These are phyloP conservation scores for Sporisorium reilianum DNA, from an alignment of 1,284 basidiomycete species.

Conservation along the genomic window DNA sequence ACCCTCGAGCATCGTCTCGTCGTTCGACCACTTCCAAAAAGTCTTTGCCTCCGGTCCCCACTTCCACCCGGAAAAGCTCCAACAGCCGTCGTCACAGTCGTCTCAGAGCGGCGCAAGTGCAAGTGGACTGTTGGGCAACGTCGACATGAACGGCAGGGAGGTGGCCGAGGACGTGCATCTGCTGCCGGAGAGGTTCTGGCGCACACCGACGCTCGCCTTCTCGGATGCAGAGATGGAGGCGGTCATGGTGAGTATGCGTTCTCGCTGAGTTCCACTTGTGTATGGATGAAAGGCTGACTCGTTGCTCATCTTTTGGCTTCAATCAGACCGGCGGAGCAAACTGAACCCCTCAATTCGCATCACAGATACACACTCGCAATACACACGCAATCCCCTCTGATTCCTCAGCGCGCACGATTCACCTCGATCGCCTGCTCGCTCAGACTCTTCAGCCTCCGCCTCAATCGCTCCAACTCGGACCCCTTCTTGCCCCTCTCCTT, in stretches of 20 bases:
- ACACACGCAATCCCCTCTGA: neutral
- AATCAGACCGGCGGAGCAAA: slow-evolving; percentile 45
- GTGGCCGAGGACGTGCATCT: slow-evolving; percentile 40
- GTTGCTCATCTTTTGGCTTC: neutral
- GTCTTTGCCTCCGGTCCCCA: slow-evolving; percentile 63
- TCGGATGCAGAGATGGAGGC: slow-evolving; percentile 65
- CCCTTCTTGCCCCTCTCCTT: neutral
- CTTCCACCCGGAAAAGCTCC: slow-evolving; percentile 63
- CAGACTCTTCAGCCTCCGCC: slow-evolving; percentile 27
- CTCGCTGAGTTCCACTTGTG: too few species aligned
- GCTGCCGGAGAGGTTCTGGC: slow-evolving; percentile 65
- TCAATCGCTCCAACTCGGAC: slow-evolving; percentile 28
- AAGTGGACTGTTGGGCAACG: slow-evolving; percentile 16
- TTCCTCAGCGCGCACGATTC: slow-evolving; percentile 23
- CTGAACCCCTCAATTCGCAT: neutral
- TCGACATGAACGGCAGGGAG: slow-evolving; percentile 35
- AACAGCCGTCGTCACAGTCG: slow-evolving; percentile 12
- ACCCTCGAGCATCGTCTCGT: slow-evolving; percentile 49
- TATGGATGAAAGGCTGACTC: neutral
- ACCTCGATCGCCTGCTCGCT: slow-evolving; percentile 29
- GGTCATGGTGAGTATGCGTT: slow-evolving; percentile 66
- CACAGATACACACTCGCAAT: neutral
- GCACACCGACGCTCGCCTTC: slow-evolving; percentile 53
- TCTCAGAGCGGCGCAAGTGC: neutral
- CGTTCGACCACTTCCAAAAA: slow-evolving; percentile 64